phyloP scores from a whole-genome alignment of 176 grass and related monocot genomes.

The sorghum (Sorghum bicolor) region DNA sequence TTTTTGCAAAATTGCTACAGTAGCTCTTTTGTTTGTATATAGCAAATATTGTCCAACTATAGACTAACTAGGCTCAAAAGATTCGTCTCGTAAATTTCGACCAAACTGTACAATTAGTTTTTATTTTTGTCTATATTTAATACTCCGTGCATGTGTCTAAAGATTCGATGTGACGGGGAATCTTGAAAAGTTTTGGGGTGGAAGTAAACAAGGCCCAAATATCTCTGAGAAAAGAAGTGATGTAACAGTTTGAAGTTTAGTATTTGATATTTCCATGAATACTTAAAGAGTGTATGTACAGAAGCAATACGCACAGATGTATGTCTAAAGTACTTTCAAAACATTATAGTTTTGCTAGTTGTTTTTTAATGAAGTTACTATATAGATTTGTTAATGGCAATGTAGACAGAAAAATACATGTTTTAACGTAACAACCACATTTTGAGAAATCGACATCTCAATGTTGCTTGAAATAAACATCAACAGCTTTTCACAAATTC shows the following conservation, averaged over 20 bases:
- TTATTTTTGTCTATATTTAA: no score
- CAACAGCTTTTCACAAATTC: not conserved
- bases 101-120: no score
- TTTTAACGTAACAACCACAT: not conserved
- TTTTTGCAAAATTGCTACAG: no score
- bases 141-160: no score
- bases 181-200: no score
- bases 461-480: not conserved
- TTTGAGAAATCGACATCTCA: not conserved
- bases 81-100: no score
- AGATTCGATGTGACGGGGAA: no score
- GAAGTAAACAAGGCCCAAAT: no score
- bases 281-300: not conserved
- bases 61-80: no score
- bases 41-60: no score
- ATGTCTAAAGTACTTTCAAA: not conserved
- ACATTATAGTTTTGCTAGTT: not conserved
- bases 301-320: not conserved
- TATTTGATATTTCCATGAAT: not conserved
- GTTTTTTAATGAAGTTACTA: not conserved
- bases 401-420: not conserved
- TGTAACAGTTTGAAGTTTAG: not conserved
- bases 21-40: no score
- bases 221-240: not conserved
- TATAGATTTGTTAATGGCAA: not conserved